A percentile compares a stretch with the other conserved stretches of the same genome.
Conservation (phyloP, 108 stramenopile genomes). For the Craspedostauros australis region DNA sequence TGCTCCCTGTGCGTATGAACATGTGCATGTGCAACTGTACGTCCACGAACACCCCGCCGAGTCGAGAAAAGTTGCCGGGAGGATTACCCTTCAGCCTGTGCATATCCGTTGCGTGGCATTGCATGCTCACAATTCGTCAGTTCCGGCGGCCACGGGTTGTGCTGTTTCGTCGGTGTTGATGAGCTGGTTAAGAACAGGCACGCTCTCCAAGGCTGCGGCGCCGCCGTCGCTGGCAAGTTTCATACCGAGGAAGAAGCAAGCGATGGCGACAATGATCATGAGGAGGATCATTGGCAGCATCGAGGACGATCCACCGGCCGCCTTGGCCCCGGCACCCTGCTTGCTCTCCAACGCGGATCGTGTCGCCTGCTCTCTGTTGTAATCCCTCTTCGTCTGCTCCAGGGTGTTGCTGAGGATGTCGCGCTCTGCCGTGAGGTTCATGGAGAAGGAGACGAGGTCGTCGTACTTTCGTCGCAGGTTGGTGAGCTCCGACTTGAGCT, state of each 20-base stretch:
- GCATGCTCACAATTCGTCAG: too few species aligned
- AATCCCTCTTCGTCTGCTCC: constrained; percentile 87
- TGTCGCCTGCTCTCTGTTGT: constrained; percentile 71
- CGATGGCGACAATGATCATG: constrained; percentile 24
- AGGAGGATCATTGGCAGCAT: constrained; percentile 15
- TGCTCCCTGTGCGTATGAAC: too few species aligned
- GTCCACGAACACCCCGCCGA: too few species aligned
- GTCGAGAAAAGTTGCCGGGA: too few species aligned
- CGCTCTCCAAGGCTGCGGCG: too few species aligned
- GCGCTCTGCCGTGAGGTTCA: constrained; percentile 89
- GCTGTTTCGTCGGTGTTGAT: too few species aligned
- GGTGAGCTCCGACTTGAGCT: constrained; percentile 60
- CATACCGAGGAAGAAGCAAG: constrained; percentile 25
- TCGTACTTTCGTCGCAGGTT: constrained; percentile 88
- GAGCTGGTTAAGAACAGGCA: too few species aligned
- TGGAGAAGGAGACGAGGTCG: constrained; percentile 86
- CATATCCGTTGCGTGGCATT: too few species aligned
- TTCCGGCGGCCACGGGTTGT: too few species aligned
- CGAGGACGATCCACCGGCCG: constrained; percentile 4
- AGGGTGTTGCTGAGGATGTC: constrained; percentile 90
- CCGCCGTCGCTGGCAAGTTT: too few species aligned
- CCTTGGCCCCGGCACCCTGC: constrained; percentile 18
- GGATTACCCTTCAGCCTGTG: too few species aligned
- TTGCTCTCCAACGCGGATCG: constrained; percentile 53
- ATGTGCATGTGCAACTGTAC: too few species aligned